These are phyloP conservation scores for Candida oleophila DNA, from an alignment of 805 yeast genomes.

Conservation along the genomic window DNA sequence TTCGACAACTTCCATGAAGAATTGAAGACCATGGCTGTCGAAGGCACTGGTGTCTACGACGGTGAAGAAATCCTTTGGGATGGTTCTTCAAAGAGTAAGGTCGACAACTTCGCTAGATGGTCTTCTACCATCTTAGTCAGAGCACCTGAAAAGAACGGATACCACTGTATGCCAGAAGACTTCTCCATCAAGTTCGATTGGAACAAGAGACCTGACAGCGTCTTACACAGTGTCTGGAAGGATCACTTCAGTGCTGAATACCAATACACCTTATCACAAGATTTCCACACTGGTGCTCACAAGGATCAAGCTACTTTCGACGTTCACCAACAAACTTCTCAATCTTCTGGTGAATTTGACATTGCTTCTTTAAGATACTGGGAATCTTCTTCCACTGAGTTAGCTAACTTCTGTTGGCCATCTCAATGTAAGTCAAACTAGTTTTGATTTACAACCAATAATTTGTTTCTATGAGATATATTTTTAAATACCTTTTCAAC, in stretches of 20 bases:
- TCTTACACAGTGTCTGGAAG: slow-evolving; percentile 14
- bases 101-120: slow-evolving; percentile 20
- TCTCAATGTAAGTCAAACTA: slow-evolving; percentile 3
- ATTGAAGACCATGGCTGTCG: slow-evolving; percentile 15
- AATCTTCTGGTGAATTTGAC: slow-evolving; percentile 1
- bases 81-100: slow-evolving; percentile 7
- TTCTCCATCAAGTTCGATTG: slow-evolving; percentile 18
- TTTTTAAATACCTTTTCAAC: too few relatives aligned
- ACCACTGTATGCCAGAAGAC: slow-evolving; percentile 24
- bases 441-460: background rate
- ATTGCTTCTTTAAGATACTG: slow-evolving; percentile 5
- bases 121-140: slow-evolving; percentile 19
- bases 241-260: slow-evolving; percentile 15
- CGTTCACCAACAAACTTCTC: background rate
- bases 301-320: background rate
- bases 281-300: slow-evolving; percentile 7
- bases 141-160: slow-evolving; percentile 14
- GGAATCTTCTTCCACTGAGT: slow-evolving; percentile 7
- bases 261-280: slow-evolving; percentile 14
- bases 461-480: background rate
- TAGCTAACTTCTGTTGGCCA: slow-evolving; percentile 13
- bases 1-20: slow-evolving; percentile 12
- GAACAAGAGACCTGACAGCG: slow-evolving; percentile 11
- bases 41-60: slow-evolving; percentile 22
- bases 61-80: slow-evolving; percentile 12